Percentiles rank a stretch among this genome's conserved stretches.
Conservation (phyloP, 208 protist species). For the Porcisia deanei region DNA sequence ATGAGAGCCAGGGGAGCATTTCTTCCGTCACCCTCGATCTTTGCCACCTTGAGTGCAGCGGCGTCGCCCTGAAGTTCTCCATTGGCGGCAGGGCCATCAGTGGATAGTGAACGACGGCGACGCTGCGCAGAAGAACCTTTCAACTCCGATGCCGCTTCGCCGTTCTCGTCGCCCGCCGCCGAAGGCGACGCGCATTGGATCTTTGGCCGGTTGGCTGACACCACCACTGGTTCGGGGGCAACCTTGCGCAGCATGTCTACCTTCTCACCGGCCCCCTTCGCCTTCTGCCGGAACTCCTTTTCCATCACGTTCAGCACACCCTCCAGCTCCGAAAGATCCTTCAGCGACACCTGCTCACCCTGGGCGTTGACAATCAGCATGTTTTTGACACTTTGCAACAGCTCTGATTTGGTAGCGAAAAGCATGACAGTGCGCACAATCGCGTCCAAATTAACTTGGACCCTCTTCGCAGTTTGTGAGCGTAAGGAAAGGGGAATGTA, state of each 20-base stretch:
- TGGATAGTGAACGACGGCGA: conserved; percentile 5
- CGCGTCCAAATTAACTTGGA: conserved; percentile 51
- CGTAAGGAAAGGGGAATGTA: conserved; percentile 59
- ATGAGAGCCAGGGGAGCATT: background rate
- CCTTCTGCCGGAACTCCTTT: conserved; percentile 45
- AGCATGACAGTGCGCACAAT: conserved; percentile 47
- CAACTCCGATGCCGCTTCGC: background rate
- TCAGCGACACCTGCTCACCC: conserved; percentile 34
- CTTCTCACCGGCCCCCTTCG: conserved; percentile 53
- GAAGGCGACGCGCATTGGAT: too few relatives aligned
- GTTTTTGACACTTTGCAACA: conserved; percentile 36
- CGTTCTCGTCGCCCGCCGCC: background rate
- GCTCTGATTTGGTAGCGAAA: conserved; percentile 32
- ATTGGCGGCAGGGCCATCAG: conserved; percentile 3
- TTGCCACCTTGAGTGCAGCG: conserved; percentile 9
- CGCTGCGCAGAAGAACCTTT: background rate
- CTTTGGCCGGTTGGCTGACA: background rate
- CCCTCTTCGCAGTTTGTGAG: conserved; percentile 36
- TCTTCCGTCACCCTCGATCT: background rate
- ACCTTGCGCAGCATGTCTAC: conserved; percentile 60
- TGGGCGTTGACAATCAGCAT: conserved; percentile 29
- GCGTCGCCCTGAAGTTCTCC: background rate
- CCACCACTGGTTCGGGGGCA: conserved; percentile 26
- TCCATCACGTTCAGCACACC: conserved; percentile 38
- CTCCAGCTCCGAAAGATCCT: conserved; percentile 47